These are phyloP conservation scores for Saccharomyces pastorianus DNA, from an alignment of 1,139 yeast species.

Conservation along the genomic window DNA sequence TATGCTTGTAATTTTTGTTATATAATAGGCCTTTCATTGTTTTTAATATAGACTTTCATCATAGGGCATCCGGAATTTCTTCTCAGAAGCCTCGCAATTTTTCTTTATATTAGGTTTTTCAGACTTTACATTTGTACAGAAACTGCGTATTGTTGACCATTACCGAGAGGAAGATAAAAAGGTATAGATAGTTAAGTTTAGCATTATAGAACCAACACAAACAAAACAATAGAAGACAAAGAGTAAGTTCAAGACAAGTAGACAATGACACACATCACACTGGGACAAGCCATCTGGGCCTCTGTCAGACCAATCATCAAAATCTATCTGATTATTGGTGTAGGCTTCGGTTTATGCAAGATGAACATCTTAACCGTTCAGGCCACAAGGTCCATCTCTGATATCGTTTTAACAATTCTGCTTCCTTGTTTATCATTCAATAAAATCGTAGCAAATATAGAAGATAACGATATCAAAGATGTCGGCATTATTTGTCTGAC, in stretches of 20 bases:
- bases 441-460: slow-evolving; percentile 65
- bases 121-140: neutral
- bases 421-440: slow-evolving; percentile 75
- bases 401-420: slow-evolving; percentile 58
- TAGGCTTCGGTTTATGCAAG: slow-evolving; percentile 62
- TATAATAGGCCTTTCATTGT: neutral
- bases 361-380: slow-evolving; percentile 66
- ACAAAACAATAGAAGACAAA: neutral
- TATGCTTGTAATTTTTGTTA: neutral
- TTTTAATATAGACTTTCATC: neutral
- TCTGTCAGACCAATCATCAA: slow-evolving; percentile 87
- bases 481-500: slow-evolving; percentile 65
- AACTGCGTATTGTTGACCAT: neutral
- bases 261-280: slow-evolving; percentile 19
- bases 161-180: neutral
- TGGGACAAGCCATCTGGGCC: slow-evolving; percentile 70
- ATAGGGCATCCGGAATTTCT: neutral
- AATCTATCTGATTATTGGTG: slow-evolving; percentile 69
- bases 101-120: neutral
- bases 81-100: neutral
- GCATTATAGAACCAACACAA: neutral
- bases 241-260: neutral
- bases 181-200: neutral
- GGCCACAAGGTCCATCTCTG: slow-evolving; percentile 66
- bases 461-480: slow-evolving; percentile 64